A percentile compares a stretch with the other conserved stretches of the same genome.
Evolutionary conservation across 2,329 filamentous ascomycete genomes (phyloP).

Genomic region (Alternaria sp.): DNA sequence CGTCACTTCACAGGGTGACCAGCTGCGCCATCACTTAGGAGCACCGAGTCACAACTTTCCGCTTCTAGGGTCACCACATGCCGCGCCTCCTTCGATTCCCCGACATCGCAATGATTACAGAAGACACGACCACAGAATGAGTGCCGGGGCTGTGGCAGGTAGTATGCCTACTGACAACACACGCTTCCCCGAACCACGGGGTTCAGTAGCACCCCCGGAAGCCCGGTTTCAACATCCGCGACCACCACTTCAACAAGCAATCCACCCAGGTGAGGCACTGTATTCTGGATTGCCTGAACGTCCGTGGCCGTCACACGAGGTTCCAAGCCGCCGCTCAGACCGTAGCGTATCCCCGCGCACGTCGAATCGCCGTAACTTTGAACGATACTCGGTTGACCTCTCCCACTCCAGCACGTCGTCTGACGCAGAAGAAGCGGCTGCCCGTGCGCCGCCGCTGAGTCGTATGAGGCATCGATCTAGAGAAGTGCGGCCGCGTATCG

Average conservation of each 20-base stretch:
- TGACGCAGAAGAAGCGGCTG: slow-evolving; percentile 34
- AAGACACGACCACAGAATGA: slow-evolving; percentile 1
- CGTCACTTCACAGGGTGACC: slow-evolving; percentile 6
- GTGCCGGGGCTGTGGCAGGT: slow-evolving; percentile 7
- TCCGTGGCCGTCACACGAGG: slow-evolving; percentile 9
- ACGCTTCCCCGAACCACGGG: slow-evolving; percentile 8
- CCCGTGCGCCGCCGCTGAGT: slow-evolving; percentile 26
- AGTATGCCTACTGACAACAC: slow-evolving; percentile 8
- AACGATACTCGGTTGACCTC: slow-evolving; percentile 38
- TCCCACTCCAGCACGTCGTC: slow-evolving; percentile 27
- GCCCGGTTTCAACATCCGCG: slow-evolving; percentile 19
- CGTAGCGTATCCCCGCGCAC: slow-evolving; percentile 36
- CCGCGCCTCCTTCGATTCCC: neutral
- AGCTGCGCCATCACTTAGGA: slow-evolving; percentile 2
- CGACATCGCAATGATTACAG: slow-evolving; percentile 10
- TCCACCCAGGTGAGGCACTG: slow-evolving; percentile 13
- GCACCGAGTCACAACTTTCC: slow-evolving; percentile 4
- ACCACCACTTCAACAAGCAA: slow-evolving; percentile 19
- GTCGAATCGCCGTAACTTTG: slow-evolving; percentile 41
- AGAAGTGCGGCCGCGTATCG: slow-evolving; percentile 23
- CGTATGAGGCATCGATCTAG: slow-evolving; percentile 21
- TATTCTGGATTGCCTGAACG: slow-evolving; percentile 19
- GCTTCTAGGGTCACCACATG: neutral
- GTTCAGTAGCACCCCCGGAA: slow-evolving; percentile 15
- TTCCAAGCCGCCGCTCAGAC: slow-evolving; percentile 30